phyloP scores from a whole-genome alignment of 2,329 filamentous ascomycete species.

The Rhinocladiella mackenziei region DNA sequence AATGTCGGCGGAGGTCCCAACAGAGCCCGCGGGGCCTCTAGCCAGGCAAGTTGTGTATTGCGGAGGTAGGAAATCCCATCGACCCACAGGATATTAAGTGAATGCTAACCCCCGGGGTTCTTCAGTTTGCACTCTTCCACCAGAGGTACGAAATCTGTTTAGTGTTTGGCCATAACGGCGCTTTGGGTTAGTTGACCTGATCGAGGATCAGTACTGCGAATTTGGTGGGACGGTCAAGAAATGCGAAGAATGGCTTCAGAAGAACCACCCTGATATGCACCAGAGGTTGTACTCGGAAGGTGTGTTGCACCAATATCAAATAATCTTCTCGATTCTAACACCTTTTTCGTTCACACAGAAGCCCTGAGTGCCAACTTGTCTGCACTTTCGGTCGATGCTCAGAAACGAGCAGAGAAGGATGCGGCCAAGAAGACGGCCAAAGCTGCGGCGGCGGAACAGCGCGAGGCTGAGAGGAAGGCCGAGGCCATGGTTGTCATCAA shows the following conservation, averaged over 20 bases:
- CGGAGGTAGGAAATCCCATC: conserved; percentile 47
- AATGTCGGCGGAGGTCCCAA: conserved; percentile 30
- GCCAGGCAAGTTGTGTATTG: conserved; percentile 60
- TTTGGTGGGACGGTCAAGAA: conserved; percentile 96
- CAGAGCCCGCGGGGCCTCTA: conserved; percentile 39
- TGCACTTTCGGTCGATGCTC: conserved; percentile 80
- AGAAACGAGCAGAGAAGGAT: conserved; percentile 93
- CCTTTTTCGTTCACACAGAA: conserved; percentile 50
- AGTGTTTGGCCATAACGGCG: too few species aligned
- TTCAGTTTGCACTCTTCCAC: conserved; percentile 61
- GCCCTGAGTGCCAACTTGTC: conserved; percentile 79
- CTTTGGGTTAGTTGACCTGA: too few species aligned
- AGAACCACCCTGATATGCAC: conserved; percentile 70
- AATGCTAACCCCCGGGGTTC: conserved; percentile 20
- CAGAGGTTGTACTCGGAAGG: conserved; percentile 79
- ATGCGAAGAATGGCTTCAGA: conserved; percentile 91
- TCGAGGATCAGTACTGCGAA: conserved; percentile 77
- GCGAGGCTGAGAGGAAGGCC: conserved; percentile 76
- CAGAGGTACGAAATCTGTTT: conserved; percentile 54
- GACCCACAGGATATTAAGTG: not conserved
- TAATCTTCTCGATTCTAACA: conserved; percentile 7
- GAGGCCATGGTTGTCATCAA: conserved; percentile 84
- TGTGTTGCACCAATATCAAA: conserved; percentile 39
- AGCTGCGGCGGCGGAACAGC: conserved; percentile 79
- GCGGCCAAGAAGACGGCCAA: conserved; percentile 95